Evolutionary conservation across 495 filamentous ascomycete species (phyloP), one percentile per base, ranked within the genome.

Genomic region (Daldinia caldariorum): DNA sequence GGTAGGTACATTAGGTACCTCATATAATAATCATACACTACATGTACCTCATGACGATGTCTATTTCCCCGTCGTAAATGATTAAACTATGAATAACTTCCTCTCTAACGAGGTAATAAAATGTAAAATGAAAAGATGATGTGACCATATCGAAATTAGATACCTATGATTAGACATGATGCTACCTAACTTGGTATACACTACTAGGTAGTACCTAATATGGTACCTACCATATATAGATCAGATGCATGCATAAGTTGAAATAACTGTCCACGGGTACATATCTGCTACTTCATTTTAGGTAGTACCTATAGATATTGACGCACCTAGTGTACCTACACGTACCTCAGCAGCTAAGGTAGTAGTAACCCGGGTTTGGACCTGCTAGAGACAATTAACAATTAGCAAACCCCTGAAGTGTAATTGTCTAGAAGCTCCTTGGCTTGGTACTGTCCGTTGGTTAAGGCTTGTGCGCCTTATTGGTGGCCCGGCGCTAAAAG

Each of bases 401-500:
- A 26, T 26, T 26, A 26, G 26, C 26, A 26, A 26, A 47, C 43
- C 43, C 43, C 43, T 47, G 43, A 47, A 13, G 16, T 47, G 18
- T 47, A 20, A 47, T 47, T 47, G 43, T 22, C 43, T 47, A 3
- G 9, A 47, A 47, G 43, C 43, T 47, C 43, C 43, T 65, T 66
- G 62, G 41, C 43, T 47, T 47, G 8, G 53, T 56, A n/a, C 16
- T 37, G 50, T 32, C 50, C 22, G 53, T 56, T 53, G 49, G 49
- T 32, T 32, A 56, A 56, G 64, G 69, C 69, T 67, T 35, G 64
- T 63, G 69, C 69, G 59, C 63, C 69, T 57, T 56, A 56, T 56
- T 56, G 32, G 53, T n/a, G 53, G 6, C 31, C 53, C 53, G 32
- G 53, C 53, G 53, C 53, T 56, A 56, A 56, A 37, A 20, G 29